Evolutionary conservation across 495 filamentous ascomycete genomes (phyloP).

Genomic region (Penicillium cataractarum): DNA sequence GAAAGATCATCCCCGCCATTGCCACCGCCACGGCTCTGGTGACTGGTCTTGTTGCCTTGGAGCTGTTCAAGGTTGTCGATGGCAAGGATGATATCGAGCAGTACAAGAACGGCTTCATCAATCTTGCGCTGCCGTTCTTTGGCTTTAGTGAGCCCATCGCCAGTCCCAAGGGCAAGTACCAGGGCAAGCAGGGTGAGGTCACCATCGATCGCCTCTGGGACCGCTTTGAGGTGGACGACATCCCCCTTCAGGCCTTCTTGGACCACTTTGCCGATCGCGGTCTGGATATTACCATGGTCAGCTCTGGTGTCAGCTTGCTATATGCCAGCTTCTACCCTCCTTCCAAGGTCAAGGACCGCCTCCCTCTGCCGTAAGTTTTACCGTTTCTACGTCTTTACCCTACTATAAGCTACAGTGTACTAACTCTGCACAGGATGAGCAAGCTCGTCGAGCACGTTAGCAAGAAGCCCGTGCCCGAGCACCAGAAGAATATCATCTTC

Average conservation of each 20-base stretch:
- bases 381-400: constrained; percentile 2
- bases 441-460: constrained; percentile 85
- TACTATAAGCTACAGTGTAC: constrained; percentile 6
- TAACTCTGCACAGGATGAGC: constrained; percentile 63
- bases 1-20: constrained; percentile 99
- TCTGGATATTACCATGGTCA: constrained; percentile 86
- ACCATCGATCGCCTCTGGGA: constrained; percentile 97
- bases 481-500: constrained; percentile 95
- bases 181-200: constrained; percentile 72
- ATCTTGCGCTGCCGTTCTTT: constrained; percentile 95
- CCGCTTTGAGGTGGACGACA: constrained; percentile 88
- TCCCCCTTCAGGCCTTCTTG: constrained; percentile 82
- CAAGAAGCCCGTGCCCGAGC: constrained; percentile 86
- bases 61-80: constrained; percentile 96
- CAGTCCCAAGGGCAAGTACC: constrained; percentile 89
- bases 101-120: constrained; percentile 99
- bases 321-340: constrained; percentile 95
- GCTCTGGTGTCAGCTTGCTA: constrained; percentile 93
- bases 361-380: constrained; percentile 64
- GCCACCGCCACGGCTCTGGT: constrained; percentile 96
- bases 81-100: constrained; percentile 94
- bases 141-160: constrained; percentile 96
- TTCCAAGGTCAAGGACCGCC: constrained; percentile 82
- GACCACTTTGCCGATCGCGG: constrained; percentile 79
- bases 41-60: constrained; percentile 88